Base-by-base conservation (phyloP, 2,329 filamentous ascomycete species). In the Colletotrichum lini region DNA sequence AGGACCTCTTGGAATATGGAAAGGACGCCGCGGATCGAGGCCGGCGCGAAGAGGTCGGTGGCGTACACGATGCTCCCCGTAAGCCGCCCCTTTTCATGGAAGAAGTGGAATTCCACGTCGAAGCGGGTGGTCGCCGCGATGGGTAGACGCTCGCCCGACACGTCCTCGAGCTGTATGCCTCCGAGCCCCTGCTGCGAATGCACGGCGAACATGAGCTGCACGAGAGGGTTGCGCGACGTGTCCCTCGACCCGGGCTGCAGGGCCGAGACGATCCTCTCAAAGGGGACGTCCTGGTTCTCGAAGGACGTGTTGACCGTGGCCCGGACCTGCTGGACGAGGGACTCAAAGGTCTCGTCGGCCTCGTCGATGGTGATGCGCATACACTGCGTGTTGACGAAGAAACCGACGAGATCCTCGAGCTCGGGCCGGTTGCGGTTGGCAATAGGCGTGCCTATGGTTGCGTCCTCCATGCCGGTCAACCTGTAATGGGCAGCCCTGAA, bases 351-450 rank as follows among this genome's bases (percentile, higher is more conserved):
- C n/a, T 62, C 59, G 61, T 44, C 38, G 3, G 21, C 44, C 3
- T 52, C 35, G 2, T 62, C 59, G 35, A 62, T 38, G 8, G 35
- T 23, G 35, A 62, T 62, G n/a, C 59, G 59, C 59, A 62, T 62
- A 26, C 59, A 62, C 6, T 62, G 59, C 8, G 59, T 62, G n/a
- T 62, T 62, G 26, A 62, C 59, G 26, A 62, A 62, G 45, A 62
- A 62, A 8, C 59, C 59, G 26, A 62, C 49, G 21, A 62, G 12
- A 45, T 62, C 49, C 40, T 62, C 59, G 7, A 62, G 16, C 26
- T 62, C 59, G 4, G 59, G 5, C 26, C 59, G 30, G 49, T 62
- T 62, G 6, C 59, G 44, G 35, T 62, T 62, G 21, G 59, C 59
- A 45, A 52, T 52, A 0, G 59, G 59, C 7, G 59, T 62, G 12